A percentile compares a stretch with the other conserved stretches of the same genome.
phyloP scores from a whole-genome alignment of 495 filamentous ascomycete species.

The Aspergillus ellipticus region DNA sequence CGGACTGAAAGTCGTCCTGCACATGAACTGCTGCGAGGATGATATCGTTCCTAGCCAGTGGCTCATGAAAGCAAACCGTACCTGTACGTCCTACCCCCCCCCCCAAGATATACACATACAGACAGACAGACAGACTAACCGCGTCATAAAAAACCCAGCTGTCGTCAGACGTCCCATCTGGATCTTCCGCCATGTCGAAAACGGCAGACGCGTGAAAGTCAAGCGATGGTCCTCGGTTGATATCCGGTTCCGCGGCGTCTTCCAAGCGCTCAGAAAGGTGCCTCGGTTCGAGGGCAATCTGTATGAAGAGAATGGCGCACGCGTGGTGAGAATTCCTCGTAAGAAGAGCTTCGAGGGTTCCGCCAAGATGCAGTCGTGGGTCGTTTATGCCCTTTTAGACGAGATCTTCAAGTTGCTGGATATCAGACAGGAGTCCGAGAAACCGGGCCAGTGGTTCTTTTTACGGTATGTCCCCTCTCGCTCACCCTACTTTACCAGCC shows the following conservation, averaged over 20 bases:
- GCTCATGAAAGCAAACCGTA: constrained; percentile 18
- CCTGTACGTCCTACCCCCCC: constrained; percentile 15
- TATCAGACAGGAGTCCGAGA: constrained; percentile 13
- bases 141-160: constrained; percentile 13
- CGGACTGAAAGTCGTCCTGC: constrained; percentile 21
- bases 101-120: not conserved
- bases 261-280: constrained; percentile 24
- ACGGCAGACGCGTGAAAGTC: constrained; percentile 20
- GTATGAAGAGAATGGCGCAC: constrained; percentile 18
- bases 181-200: constrained; percentile 23
- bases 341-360: constrained; percentile 6
- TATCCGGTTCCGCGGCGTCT: constrained; percentile 29
- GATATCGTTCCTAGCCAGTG: constrained; percentile 24
- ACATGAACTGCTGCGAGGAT: constrained; percentile 18
- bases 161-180: constrained; percentile 20
- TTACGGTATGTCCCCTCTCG: constrained; percentile 16
- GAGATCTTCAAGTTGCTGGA: constrained; percentile 21
- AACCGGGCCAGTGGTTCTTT: constrained; percentile 11
- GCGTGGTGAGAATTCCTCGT: not conserved
- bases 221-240: constrained; percentile 26
- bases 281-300: constrained; percentile 21
- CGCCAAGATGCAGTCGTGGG: constrained; percentile 20
- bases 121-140: not conserved
- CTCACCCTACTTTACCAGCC: not conserved
- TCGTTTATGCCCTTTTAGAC: constrained; percentile 29